Evolutionary conservation across 768 basidiomycete genomes (phyloP), one percentile per base, ranked within the genome.

Genomic region (Butyriboletus loyo): DNA sequence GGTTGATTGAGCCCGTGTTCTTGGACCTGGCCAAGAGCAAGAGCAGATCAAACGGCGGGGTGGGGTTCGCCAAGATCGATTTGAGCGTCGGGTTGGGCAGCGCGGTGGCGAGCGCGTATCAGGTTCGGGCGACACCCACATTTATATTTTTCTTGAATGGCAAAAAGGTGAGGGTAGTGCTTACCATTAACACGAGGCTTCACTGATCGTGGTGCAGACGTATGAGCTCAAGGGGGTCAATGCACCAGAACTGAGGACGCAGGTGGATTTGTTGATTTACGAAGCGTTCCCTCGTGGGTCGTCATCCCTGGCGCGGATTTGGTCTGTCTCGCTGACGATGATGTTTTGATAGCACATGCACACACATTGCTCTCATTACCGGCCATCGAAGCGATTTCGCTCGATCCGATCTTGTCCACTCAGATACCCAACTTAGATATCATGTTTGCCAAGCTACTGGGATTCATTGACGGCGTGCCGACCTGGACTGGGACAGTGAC

Each of bases 81-180:
- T 73, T 92, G 57, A 81, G 78, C 5, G 79, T 87, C 13, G 89
- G 87, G 0, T 68, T 81, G 68, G 87, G 87, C 0, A 62, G 69
- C 4, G 72, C 73, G 48, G 70, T 96, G 15, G 89, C 86, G 0
- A 54, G 68, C 1, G 75, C 84, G 66, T 88, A 80, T 73, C 75
- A 79, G 14, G 81, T 97, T 1, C 69, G 77, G 15, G 92, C 79
- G 17, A 96, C 91, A 2, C 95, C 94, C 6, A 94, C 92, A 1
- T 96, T 98, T 63, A 72, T 89, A 36, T 94, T 97, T 72, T 98
- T 92, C 73, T 68, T 85, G 54, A 77, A 89, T 53, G 90, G 86
- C 1, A 75, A 78, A 46, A 84, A 88, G 82, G 88, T 87, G 48
- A 56, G 55, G 34, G n/a, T 2, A 21, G 19, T 37, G 40, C 71